Evolutionary conservation across 1,284 basidiomycete species (phyloP), one percentile per base, ranked within the genome.

Genomic region (Acaromyces ingoldii): DNA sequence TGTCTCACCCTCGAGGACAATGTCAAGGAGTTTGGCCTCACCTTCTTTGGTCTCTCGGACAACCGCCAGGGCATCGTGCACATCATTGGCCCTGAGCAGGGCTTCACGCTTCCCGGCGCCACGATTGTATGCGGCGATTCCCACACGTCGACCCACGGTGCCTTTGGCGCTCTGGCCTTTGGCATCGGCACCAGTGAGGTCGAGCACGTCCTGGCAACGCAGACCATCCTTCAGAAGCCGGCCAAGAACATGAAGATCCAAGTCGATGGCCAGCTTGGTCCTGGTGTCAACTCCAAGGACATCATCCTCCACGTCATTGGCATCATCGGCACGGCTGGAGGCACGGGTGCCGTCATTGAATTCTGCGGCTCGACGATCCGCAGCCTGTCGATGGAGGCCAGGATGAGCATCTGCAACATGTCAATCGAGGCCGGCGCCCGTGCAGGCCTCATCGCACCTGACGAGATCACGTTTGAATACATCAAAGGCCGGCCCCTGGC

Each of bases 351-450:
- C 39, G 72, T 74, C 30, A 69, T 74, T 51, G 72, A 74, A 52
- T 74, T 58, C 54, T 64, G 62, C 43, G 72, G 72, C 11, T 65
- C 68, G 21, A 57, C 72, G 38, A 74, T 74, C 51, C 60, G 63
- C 22, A 31, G 49, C 21, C 65, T 74, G 34, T 63, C 60, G 33
- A 74, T 74, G 70, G 72, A 71, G 56, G 72, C 64, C 9, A 60
- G 72, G 25, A 74, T 74, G 72, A 64, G 62, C 29, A 73, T 74
- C 60, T 74, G 72, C 65, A 74, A 74, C 63, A 74, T 74, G 72
- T 70, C 67, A 34, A 74, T 74, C 55, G 72, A 74, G 54, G 72
- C 68, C 5, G 72, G 72, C 38, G 72, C 70, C n/a, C 66, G 70
- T 41, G 72, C 72, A n/a, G 72, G 72, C 55, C 62, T 74, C 45